Conservation (phyloP, 768 basidiomycete species). For the Boletus tomentosulus region DNA sequence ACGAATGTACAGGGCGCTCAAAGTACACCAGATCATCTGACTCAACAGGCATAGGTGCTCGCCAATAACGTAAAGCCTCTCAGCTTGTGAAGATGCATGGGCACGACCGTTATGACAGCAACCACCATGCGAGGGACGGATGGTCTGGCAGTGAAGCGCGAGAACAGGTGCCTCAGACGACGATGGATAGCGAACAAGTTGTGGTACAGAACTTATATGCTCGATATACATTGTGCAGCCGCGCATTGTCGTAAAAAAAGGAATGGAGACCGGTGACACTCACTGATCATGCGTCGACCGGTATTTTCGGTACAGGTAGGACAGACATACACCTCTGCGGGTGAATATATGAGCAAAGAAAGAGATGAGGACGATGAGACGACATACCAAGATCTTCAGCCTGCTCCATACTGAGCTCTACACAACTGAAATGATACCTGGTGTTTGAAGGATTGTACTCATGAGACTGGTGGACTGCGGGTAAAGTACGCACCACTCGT, state of each 20-base stretch:
- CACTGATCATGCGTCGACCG: conserved; percentile 68
- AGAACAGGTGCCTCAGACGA: conserved; percentile 30
- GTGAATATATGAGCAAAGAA: conserved; percentile 12
- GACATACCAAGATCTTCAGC: conserved; percentile 79
- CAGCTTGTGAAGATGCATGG: conserved; percentile 31
- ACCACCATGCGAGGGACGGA: conserved; percentile 27
- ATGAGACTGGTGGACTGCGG: conserved; percentile 4
- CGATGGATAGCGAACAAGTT: conserved; percentile 33
- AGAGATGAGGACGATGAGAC: not conserved
- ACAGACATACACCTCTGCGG: conserved; percentile 57
- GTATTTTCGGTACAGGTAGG: conserved; percentile 54
- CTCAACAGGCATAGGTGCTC: conserved; percentile 34
- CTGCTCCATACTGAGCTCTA: conserved; percentile 54
- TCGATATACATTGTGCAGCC: conserved; percentile 35
- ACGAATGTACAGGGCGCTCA: conserved; percentile 27
- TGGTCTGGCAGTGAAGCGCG: conserved; percentile 33
- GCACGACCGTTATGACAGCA: conserved; percentile 32
- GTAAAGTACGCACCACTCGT: conserved; percentile 54
- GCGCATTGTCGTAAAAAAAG: conserved; percentile 28
- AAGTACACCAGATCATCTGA: conserved; percentile 34
- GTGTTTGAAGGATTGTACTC: not conserved
- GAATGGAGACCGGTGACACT: conserved; percentile 47
- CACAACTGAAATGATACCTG: conserved; percentile 86
- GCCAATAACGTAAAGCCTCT: conserved; percentile 34
- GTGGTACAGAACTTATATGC: conserved; percentile 35